These are phyloP conservation scores for Leptoxyphium fumago DNA, from an alignment of 2,329 filamentous ascomycete genomes.

Conservation along the genomic window DNA sequence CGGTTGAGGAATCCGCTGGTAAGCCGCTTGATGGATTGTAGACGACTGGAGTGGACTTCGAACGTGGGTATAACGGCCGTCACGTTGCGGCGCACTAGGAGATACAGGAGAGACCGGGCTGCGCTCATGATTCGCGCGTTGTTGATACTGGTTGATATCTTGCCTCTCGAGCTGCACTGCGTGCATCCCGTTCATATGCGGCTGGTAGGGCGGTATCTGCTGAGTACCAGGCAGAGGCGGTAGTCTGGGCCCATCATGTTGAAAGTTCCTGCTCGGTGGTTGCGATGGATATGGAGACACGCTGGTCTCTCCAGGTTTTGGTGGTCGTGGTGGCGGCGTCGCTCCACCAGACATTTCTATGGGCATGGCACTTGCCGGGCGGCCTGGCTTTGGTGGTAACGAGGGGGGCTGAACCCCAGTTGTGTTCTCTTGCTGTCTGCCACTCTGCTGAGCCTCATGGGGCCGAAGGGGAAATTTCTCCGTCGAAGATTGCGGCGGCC, in stretches of 20 bases:
- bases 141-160: conserved; percentile 6
- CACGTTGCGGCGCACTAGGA: conserved; percentile 2
- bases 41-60: not conserved
- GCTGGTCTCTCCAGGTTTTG: conserved; percentile 32
- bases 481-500: conserved; percentile 42
- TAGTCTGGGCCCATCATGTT: conserved; percentile 19
- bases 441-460: conserved; percentile 20
- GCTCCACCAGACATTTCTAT: conserved; percentile 6
- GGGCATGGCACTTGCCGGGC: conserved; percentile 3
- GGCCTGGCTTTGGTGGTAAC: not conserved
- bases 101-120: conserved; percentile 20
- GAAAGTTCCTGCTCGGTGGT: conserved; percentile 1
- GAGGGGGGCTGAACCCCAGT: not conserved
- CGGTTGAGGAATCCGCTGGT: not conserved
- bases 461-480: conserved; percentile 26
- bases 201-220: conserved; percentile 3
- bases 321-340: conserved; percentile 35
- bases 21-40: not conserved
- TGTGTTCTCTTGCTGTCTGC: conserved; percentile 2
- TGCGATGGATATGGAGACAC: not conserved
- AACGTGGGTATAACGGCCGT: not conserved
- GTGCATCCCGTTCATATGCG: conserved; percentile 5
- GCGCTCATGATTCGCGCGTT: conserved; percentile 7
- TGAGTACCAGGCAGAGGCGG: conserved; percentile 18
- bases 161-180: not conserved